Evolutionary conservation across 345 rosid species (phyloP), one percentile per base, ranked within the genome.

Genomic region (Mangifera indica): DNA sequence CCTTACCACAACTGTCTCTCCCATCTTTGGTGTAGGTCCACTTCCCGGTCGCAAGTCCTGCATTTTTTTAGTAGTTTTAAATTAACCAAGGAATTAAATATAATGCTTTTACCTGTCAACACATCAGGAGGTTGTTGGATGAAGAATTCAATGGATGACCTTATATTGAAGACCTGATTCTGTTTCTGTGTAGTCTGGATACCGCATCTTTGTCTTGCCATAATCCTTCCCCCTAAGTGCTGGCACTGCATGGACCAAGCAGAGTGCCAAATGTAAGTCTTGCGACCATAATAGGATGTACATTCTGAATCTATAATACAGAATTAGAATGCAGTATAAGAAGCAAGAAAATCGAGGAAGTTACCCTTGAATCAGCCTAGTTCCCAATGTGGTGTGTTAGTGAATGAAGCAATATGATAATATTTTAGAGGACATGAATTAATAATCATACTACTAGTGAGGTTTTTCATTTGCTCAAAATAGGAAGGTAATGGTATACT

Each of bases 161-260:
- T 94, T 91, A 81, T 88, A 91, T 80, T 94, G 98, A 82, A 93
- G 97, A 76, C 96, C 98, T 69, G 97, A 86, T 59, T 77, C 87
- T 0, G 98, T 91, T 78, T 86, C 90, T 3, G 77, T 87, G 78
- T 90, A 93, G 79, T 93, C 97, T 0, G 98, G 94, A 79, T 81
- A 94, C 70, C 81, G 79, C 97, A 91, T 91, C 79, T 87, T 94
- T 10, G 97, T 62, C 85, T 94, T 94, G 62, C 98, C 98, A 67
- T 94, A 94, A 82, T 94, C 94, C 70, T 94, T 94, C 14, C 97
- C 97, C 77, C 97, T 84, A 55, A 94, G 75, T 62, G 97, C 98
- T 40, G 98, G 98, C 97, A 94, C 97, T 92, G 87, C 71, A 73
- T 45, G 56, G 32, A 34, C 29, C 40, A 70, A 49, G 24, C 58